Percentiles rank a stretch among this genome's conserved stretches.
These are phyloP conservation scores for Thymus quinquecostatus DNA, from an alignment of 257 asterid genomes.

Conservation along the genomic window DNA sequence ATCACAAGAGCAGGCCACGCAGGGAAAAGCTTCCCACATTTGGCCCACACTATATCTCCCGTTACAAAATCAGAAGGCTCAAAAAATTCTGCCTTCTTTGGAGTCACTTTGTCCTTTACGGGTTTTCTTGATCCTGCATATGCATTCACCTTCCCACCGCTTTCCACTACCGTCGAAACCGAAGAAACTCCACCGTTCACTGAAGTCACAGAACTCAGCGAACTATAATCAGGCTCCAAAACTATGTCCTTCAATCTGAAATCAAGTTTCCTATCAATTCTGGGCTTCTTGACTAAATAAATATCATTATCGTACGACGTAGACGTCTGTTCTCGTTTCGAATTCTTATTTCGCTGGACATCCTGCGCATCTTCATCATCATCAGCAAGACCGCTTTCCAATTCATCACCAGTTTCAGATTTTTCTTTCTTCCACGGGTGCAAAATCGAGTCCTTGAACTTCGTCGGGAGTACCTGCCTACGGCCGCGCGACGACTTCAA, in stretches of 20 bases:
- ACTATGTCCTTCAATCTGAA: slow-evolving; percentile 40
- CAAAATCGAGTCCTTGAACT: slow-evolving; percentile 63
- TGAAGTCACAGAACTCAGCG: slow-evolving; percentile 62
- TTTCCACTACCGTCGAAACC: slow-evolving; percentile 45
- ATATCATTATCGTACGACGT: slow-evolving; percentile 31
- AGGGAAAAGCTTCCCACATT: slow-evolving; percentile 80
- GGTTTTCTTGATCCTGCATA: slow-evolving; percentile 35
- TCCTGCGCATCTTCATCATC: slow-evolving; percentile 31
- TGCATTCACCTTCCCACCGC: slow-evolving; percentile 35
- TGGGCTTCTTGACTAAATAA: slow-evolving; percentile 49
- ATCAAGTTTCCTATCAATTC: slow-evolving; percentile 31
- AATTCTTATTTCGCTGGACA: slow-evolving; percentile 41
- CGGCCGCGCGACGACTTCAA: slow-evolving; percentile 88
- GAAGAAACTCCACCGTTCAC: slow-evolving; percentile 49
- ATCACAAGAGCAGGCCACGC: slow-evolving; percentile 98
- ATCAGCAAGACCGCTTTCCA: slow-evolving; percentile 33
- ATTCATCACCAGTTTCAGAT: slow-evolving; percentile 34
- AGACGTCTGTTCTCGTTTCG: slow-evolving; percentile 45
- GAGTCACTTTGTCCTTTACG: slow-evolving; percentile 43
- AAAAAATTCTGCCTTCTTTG: slow-evolving; percentile 56
- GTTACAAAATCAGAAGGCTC: slow-evolving; percentile 60
- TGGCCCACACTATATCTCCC: slow-evolving; percentile 95
- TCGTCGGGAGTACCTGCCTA: slow-evolving; percentile 59
- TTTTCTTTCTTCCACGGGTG: slow-evolving; percentile 72
- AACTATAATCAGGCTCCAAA: slow-evolving; percentile 47